A percentile compares a stretch with the other conserved stretches of the same genome.
Evolutionary conservation across 148 eudicot genomes (phyloP).

Genomic region (Camellia lanceoleosa): DNA sequence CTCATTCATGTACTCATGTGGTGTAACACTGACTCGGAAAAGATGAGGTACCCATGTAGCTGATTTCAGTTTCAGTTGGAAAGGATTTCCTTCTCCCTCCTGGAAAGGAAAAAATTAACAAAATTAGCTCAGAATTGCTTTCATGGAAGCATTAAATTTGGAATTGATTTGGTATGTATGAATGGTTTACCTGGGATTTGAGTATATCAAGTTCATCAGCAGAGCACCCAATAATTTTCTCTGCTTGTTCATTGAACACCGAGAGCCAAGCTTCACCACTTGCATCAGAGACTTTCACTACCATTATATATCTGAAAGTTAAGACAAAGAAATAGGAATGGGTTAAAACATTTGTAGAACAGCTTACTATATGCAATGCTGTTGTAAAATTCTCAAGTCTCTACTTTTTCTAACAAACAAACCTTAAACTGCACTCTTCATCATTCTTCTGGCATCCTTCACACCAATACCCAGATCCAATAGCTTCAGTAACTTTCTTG

Average conservation of each 20-base stretch:
- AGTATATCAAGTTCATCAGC: constrained; percentile 84
- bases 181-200: constrained; percentile 53
- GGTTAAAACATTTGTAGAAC: not conserved
- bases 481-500: constrained; percentile 88
- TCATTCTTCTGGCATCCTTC: constrained; percentile 91
- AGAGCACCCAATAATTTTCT: constrained; percentile 75
- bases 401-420: constrained; percentile 3
- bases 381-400: not conserved
- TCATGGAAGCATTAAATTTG: not conserved
- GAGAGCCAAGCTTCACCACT: constrained; percentile 92
- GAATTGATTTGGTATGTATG: not conserved
- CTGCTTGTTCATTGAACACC: constrained; percentile 86
- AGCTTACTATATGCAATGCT: not conserved
- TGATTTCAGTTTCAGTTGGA: constrained; percentile 60
- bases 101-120: not conserved
- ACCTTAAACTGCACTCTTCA: constrained; percentile 84
- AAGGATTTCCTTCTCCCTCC: constrained; percentile 33
- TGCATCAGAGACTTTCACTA: constrained; percentile 63
- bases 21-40: constrained; percentile 69
- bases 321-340: constrained; percentile 1
- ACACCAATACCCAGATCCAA: constrained; percentile 96
- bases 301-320: constrained; percentile 67
- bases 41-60: constrained; percentile 73
- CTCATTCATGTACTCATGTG: constrained; percentile 73
- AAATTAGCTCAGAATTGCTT: not conserved